A percentile compares a stretch with the other conserved stretches of the same genome.
Conservation (phyloP, 2,329 filamentous ascomycete species). For the Lizonia empirigonia region DNA sequence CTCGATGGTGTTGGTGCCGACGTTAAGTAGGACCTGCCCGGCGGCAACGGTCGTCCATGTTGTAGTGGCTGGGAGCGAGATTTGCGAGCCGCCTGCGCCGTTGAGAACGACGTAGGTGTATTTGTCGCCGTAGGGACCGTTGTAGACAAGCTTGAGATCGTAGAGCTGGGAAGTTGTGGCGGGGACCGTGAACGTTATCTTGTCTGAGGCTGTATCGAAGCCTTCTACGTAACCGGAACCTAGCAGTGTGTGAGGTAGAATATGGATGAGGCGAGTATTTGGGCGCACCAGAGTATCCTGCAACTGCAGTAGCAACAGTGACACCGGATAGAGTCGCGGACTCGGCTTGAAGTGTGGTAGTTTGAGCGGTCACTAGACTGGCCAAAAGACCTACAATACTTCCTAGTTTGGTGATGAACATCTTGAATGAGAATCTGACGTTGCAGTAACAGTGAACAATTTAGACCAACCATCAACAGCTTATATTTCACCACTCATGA, state of each 20-base stretch:
- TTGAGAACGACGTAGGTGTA: constrained; percentile 54
- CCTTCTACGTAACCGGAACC: constrained; percentile 56
- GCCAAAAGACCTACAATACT: constrained; percentile 9
- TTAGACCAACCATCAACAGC: not conserved
- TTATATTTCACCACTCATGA: constrained; percentile 1
- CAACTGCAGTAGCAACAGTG: constrained; percentile 46
- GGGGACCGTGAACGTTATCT: constrained; percentile 53
- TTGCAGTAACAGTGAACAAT: not conserved
- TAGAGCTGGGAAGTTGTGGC: constrained; percentile 48
- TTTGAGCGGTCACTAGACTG: constrained; percentile 22
- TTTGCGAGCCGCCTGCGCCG: constrained; percentile 50
- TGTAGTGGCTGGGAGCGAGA: constrained; percentile 49
- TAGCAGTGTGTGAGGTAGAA: constrained; percentile 21
- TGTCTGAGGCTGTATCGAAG: constrained; percentile 52
- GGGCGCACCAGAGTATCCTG: constrained; percentile 49
- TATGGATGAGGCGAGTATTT: not conserved
- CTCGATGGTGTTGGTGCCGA: constrained; percentile 53
- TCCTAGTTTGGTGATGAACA: constrained; percentile 4
- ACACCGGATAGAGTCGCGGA: constrained; percentile 51
- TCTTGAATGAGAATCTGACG: not conserved
- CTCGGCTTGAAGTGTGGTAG: constrained; percentile 49
- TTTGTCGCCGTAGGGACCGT: constrained; percentile 56
- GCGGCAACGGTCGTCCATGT: constrained; percentile 50
- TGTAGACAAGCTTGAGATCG: constrained; percentile 54
- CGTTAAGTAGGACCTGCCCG: constrained; percentile 54